These are phyloP conservation scores for Astragalus membranaceus DNA, from an alignment of 306 rosid species.

Conservation along the genomic window DNA sequence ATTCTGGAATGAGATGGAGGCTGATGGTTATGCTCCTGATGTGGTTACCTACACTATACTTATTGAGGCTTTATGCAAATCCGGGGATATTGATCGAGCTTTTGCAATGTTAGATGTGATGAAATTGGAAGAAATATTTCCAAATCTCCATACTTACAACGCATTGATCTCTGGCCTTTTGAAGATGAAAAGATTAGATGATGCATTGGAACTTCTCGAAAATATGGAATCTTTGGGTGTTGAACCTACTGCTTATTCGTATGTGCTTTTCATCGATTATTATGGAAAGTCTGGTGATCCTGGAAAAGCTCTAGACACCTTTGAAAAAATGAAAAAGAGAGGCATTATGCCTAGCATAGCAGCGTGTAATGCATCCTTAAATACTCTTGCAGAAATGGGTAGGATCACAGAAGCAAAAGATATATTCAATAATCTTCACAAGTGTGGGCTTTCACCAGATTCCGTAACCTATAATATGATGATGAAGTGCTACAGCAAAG, in stretches of 20 bases:
- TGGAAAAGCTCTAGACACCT: conserved; percentile 65
- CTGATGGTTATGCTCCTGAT: conserved; percentile 80
- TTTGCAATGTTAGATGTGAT: conserved; percentile 56
- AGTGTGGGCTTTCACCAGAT: conserved; percentile 78
- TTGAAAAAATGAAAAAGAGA: conserved; percentile 65
- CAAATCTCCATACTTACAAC: conserved; percentile 91
- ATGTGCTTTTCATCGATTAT: conserved; percentile 79
- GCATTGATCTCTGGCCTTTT: conserved; percentile 72
- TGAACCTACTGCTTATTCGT: conserved; percentile 71
- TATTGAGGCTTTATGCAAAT: conserved; percentile 69
- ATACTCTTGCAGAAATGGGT: conserved; percentile 73
- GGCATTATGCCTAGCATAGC: conserved; percentile 81
- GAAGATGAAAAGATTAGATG: conserved; percentile 53
- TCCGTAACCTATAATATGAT: conserved; percentile 80
- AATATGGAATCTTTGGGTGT: conserved; percentile 67
- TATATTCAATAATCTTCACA: conserved; percentile 57
- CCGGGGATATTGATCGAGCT: conserved; percentile 61
- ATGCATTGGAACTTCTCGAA: conserved; percentile 62
- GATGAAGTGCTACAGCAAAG: conserved; percentile 92
- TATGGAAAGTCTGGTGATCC: conserved; percentile 85
- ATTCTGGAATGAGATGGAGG: conserved; percentile 81
- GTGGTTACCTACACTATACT: conserved; percentile 82
- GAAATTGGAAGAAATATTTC: conserved; percentile 53
- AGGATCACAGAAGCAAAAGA: conserved; percentile 67
- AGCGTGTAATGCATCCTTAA: conserved; percentile 82